Evolutionary conservation across 495 filamentous ascomycete species (phyloP).

Genomic region (Tuber indicum): DNA sequence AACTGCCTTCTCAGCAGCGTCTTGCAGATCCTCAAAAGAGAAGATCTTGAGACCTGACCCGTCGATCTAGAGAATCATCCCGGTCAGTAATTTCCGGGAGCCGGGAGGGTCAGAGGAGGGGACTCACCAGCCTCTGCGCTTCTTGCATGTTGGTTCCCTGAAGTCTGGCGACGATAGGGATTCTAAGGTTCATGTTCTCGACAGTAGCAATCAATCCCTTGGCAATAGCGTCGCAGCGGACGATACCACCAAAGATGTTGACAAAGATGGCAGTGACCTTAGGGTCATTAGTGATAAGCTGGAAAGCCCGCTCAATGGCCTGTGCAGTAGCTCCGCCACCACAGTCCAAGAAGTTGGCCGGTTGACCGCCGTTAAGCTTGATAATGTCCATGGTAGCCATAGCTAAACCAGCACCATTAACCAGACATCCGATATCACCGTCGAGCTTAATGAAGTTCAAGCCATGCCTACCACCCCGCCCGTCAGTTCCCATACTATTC

Average conservation of each 20-base stretch:
- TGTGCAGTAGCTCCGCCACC: slow-evolving; percentile 94
- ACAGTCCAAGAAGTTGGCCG: slow-evolving; percentile 98
- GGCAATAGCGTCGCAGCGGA: slow-evolving; percentile 95
- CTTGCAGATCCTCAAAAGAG: slow-evolving; percentile 96
- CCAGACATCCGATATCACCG: slow-evolving; percentile 96
- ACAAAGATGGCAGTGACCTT: slow-evolving; percentile 99
- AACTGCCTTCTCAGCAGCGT: slow-evolving; percentile 92
- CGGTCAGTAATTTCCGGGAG: background rate
- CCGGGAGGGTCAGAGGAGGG: slow-evolving; percentile 1
- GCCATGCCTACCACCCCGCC: slow-evolving; percentile 50
- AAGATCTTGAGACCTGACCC: slow-evolving; percentile 99
- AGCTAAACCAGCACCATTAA: slow-evolving; percentile 96
- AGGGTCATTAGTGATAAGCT: slow-evolving; percentile 94
- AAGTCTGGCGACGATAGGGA: slow-evolving; percentile 90
- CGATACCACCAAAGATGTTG: slow-evolving; percentile 99
- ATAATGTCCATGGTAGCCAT: slow-evolving; percentile 99
- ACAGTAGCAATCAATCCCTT: slow-evolving; percentile 93
- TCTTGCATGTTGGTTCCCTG: slow-evolving; percentile 98
- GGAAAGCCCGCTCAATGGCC: slow-evolving; percentile 94
- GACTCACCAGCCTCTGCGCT: slow-evolving; percentile 71
- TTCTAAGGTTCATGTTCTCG: slow-evolving; percentile 85
- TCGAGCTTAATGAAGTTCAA: slow-evolving; percentile 99
- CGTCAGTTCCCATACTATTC: slow-evolving; percentile 27
- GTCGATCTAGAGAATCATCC: slow-evolving; percentile 58
- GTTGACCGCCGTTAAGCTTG: slow-evolving; percentile 94